Evolutionary conservation across 176 grass and related monocot genomes (phyloP), one percentile per base, ranked within the genome.

Genomic region (Rhynchospora pubera): DNA sequence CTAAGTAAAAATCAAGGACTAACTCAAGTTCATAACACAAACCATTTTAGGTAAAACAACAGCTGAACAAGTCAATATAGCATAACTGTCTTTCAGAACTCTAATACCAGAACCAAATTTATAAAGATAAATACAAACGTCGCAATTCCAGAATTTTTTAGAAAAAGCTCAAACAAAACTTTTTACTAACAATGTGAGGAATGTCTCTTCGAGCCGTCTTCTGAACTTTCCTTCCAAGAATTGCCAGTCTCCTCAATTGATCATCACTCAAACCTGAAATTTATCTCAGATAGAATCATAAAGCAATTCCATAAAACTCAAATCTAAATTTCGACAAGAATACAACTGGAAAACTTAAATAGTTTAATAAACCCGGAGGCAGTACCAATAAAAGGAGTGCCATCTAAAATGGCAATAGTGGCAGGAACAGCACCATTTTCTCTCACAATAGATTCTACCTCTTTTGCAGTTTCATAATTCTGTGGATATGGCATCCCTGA

Each of bases 401-500:
- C 95, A 30, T 94, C 84, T 47, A 94, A 79, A 65, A 94, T 94
- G 78, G 94, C 94, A 88, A 94, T 92, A n/a, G 94, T 97, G 34
- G 95, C 95, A 69, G 92, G 95, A 79, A 91, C 56, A 32, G 85
- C 92, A 14, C 95, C 92, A 26, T 87, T 91, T 13, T 88, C 88
- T 86, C 83, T 91, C 46, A 97, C 85, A 86, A 97, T 78, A 28
- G 88, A 82, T 86, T 97, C 92, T 75, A 97, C 95, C 82, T 94
- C 90, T 85, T 88, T 89, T 21, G 88, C 92, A 14, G 90, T 97
- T 74, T 85, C 83, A 23, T 94, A 88, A 84, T 94, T 97, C 74
- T 94, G 89, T 3, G 95, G 95, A 61, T 94, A 97, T 0, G 95
- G 95, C 95, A 97, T 97, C 8, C 95, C 95, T 97, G 68, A 50